These are phyloP conservation scores for Amanita rubescens DNA, from an alignment of 768 basidiomycete genomes.

Conservation along the genomic window DNA sequence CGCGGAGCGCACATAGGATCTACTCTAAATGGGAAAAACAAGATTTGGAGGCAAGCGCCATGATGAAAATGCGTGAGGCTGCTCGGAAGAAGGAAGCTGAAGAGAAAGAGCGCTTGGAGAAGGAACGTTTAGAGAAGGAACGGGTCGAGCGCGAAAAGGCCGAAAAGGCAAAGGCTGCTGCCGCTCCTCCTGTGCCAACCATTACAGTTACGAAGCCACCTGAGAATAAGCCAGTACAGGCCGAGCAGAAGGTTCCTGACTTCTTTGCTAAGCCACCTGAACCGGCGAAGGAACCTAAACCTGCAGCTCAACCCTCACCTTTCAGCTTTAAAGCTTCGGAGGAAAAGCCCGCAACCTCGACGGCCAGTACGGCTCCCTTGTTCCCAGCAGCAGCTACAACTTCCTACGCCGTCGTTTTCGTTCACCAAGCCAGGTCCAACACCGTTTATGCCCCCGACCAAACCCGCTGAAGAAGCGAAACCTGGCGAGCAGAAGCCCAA, in stretches of 20 bases:
- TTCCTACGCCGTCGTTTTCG: not conserved
- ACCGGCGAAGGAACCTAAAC: constrained; percentile 1
- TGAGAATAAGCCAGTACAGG: not conserved
- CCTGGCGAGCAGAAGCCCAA: not conserved
- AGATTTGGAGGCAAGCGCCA: constrained; percentile 73
- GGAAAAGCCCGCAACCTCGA: not conserved
- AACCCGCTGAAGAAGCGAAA: not conserved
- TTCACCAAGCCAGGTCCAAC: not conserved
- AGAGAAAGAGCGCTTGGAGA: constrained; percentile 25
- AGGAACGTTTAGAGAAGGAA: constrained; percentile 26
- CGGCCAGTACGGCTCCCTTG: not conserved
- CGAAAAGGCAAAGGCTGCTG: constrained; percentile 17
- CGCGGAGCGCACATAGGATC: constrained; percentile 25
- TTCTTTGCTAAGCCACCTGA: constrained; percentile 1
- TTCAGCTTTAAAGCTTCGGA: not conserved
- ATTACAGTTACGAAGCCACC: constrained; percentile 9
- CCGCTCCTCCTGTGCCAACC: constrained; percentile 9
- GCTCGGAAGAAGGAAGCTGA: constrained; percentile 38
- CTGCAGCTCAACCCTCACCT: not conserved
- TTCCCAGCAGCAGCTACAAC: not conserved
- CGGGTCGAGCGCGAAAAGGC: constrained; percentile 19
- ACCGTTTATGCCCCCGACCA: not conserved
- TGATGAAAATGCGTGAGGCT: constrained; percentile 58
- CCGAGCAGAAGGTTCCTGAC: not conserved
- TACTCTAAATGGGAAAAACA: constrained; percentile 86